These are phyloP conservation scores for Bolboschoenoplectus hybrid DNA, from an alignment of 202 grass and related monocot species.

Conservation along the genomic window DNA sequence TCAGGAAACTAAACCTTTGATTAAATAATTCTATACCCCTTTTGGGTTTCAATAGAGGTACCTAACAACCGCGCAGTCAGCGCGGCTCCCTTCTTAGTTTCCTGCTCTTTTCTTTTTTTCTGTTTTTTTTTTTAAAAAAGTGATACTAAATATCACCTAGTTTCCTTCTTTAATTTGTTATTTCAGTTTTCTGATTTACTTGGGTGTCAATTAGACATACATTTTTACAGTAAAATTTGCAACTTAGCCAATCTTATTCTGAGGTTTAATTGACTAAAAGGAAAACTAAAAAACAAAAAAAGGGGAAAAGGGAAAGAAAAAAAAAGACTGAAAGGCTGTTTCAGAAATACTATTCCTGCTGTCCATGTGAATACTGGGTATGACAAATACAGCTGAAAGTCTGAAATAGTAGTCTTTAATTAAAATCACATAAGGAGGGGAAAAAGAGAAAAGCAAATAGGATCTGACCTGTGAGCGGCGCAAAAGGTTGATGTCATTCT, in stretches of 20 bases:
- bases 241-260: neutral
- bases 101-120: too few relatives aligned
- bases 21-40: neutral
- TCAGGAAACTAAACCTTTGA: neutral
- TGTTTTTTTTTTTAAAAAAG: too few relatives aligned
- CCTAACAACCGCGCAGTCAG: neutral
- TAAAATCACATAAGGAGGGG: neutral
- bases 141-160: too few relatives aligned
- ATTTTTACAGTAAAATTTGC: neutral
- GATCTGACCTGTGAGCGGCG: constrained; percentile 76
- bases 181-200: constrained; percentile 18
- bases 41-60: neutral
- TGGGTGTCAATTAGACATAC: neutral
- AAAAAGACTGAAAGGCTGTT: neutral
- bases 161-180: neutral
- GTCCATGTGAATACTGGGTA: neutral
- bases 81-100: neutral
- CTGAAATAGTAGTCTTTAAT: constrained; percentile 2
- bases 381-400: neutral
- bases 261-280: neutral
- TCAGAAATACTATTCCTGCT: neutral
- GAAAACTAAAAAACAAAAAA: neutral
- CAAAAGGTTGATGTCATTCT: constrained; percentile 85
- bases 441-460: neutral
- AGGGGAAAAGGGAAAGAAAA: too few relatives aligned